phyloP scores from a whole-genome alignment of 108 stramenopile genomes.

The Fragilaria crotonensis region DNA sequence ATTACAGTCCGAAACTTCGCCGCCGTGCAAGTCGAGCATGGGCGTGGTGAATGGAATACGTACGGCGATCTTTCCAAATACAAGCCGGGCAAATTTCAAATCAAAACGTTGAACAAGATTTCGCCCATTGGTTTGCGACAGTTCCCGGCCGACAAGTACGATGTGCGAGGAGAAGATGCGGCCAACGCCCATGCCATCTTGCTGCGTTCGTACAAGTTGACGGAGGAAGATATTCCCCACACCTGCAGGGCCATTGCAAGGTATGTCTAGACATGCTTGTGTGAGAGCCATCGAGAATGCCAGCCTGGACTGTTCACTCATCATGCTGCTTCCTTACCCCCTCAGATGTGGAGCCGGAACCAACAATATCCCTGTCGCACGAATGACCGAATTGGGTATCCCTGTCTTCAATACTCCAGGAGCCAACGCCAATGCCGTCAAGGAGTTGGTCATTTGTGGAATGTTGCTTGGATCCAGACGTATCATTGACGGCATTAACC shows the following conservation, averaged over 20 bases:
- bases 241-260: constrained; percentile 84
- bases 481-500: constrained; percentile 82
- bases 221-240: constrained; percentile 75
- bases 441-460: constrained; percentile 87
- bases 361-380: constrained; percentile 89
- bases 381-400: constrained; percentile 91
- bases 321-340: background rate
- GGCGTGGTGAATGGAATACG: constrained; percentile 71
- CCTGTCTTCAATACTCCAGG: constrained; percentile 97
- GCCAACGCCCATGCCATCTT: constrained; percentile 81
- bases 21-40: constrained; percentile 72
- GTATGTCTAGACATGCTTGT: constrained; percentile 8
- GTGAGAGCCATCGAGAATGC: background rate
- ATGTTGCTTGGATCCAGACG: constrained; percentile 75
- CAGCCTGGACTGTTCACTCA: background rate
- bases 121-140: constrained; percentile 63
- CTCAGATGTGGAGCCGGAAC: constrained; percentile 90
- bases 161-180: constrained; percentile 36
- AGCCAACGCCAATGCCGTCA: constrained; percentile 93
- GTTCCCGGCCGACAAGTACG: constrained; percentile 61
- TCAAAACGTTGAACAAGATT: constrained; percentile 92
- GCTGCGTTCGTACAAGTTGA: constrained; percentile 81
- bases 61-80: constrained; percentile 67
- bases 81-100: constrained; percentile 77
- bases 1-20: too few relatives aligned